phyloP scores from a whole-genome alignment of 1,284 basidiomycete species.

The Pseudozyma pruni region DNA sequence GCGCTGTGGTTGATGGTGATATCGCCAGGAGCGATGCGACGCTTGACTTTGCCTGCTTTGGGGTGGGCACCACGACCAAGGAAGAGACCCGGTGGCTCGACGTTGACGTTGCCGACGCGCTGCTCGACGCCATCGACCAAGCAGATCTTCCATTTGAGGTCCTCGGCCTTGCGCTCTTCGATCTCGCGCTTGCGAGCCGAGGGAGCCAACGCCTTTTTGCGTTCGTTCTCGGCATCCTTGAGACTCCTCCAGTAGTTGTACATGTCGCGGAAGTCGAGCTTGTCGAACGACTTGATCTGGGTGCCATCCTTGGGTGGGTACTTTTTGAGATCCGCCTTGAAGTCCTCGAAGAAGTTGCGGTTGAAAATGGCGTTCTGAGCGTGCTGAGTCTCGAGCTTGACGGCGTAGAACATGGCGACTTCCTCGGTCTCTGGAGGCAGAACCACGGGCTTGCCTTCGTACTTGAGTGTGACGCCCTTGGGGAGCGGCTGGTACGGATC shows the following conservation, averaged over 20 bases:
- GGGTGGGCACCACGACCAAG: slow-evolving; percentile 98
- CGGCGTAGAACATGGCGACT: slow-evolving; percentile 95
- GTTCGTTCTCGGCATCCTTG: slow-evolving; percentile 84
- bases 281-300: slow-evolving; percentile 80
- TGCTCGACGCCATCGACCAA: slow-evolving; percentile 93
- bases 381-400: slow-evolving; percentile 92
- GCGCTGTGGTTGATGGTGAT: slow-evolving; percentile 68
- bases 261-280: slow-evolving; percentile 95
- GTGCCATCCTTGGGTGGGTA: slow-evolving; percentile 81
- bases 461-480: slow-evolving; percentile 88
- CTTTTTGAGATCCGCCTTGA: slow-evolving; percentile 79
- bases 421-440: slow-evolving; percentile 91
- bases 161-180: slow-evolving; percentile 87
- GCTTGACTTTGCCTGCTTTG: slow-evolving; percentile 95
- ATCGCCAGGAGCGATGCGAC: slow-evolving; percentile 69
- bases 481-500: slow-evolving; percentile 91
- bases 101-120: slow-evolving; percentile 96
- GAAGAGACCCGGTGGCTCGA: slow-evolving; percentile 97
- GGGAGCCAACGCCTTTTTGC: slow-evolving; percentile 84
- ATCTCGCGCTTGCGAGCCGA: slow-evolving; percentile 71
- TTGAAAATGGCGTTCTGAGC: slow-evolving; percentile 88
- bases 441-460: slow-evolving; percentile 83
- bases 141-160: slow-evolving; percentile 86
- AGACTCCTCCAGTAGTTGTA: slow-evolving; percentile 78
- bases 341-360: slow-evolving; percentile 96